Conservation (phyloP, 495 filamentous ascomycete species). For the Delitschia confertaspora region DNA sequence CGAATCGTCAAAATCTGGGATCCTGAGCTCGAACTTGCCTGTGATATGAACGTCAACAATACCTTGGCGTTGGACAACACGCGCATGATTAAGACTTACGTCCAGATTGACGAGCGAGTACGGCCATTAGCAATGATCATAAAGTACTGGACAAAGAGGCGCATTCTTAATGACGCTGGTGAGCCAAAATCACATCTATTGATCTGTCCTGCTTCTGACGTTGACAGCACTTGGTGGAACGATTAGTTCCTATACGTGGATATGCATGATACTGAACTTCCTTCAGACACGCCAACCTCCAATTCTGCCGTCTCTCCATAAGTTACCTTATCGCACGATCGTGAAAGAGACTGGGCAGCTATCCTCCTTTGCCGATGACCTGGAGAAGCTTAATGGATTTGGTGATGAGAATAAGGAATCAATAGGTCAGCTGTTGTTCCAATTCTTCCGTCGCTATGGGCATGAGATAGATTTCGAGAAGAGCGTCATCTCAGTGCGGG, state of each 20-base stretch:
- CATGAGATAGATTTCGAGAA: conserved; percentile 88
- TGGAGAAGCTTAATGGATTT: conserved; percentile 60
- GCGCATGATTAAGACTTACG: conserved; percentile 95
- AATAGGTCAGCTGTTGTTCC: conserved; percentile 73
- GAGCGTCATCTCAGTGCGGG: conserved; percentile 75
- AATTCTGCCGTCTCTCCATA: conserved; percentile 78
- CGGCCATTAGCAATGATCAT: conserved; percentile 89
- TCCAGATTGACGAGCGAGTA: conserved; percentile 84
- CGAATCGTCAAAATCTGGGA: conserved; percentile 99
- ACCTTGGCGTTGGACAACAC: conserved; percentile 91
- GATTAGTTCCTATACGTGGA: conserved; percentile 98
- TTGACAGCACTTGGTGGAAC: conserved; percentile 76
- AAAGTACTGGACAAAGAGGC: conserved; percentile 90
- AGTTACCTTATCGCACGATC: conserved; percentile 55
- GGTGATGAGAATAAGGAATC: conserved; percentile 75
- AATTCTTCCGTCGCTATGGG: conserved; percentile 90
- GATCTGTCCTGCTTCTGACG: not conserved
- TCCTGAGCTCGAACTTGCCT: conserved; percentile 80
- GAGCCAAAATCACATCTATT: conserved; percentile 32
- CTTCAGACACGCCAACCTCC: conserved; percentile 84
- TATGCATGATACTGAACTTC: conserved; percentile 96
- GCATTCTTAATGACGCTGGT: conserved; percentile 94
- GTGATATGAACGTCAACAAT: conserved; percentile 99
- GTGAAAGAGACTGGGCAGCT: conserved; percentile 49
- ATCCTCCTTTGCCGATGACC: conserved; percentile 73